phyloP scores from a whole-genome alignment of 306 rosid species.

The Hippophae gyantsensis region DNA sequence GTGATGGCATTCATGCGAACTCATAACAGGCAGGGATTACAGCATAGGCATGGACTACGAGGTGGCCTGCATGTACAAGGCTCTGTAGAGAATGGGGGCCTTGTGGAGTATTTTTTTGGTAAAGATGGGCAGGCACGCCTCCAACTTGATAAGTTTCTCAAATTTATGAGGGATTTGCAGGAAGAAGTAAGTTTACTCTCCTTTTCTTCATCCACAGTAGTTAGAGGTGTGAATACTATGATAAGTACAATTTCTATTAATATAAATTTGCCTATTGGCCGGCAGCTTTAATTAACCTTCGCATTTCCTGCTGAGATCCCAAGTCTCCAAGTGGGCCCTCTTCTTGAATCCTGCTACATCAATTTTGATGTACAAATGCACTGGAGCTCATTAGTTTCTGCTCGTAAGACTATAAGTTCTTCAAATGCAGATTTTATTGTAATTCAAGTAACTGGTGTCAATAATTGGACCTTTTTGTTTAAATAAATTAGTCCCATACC shows the following conservation, averaged over 20 bases:
- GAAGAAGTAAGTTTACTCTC: constrained; percentile 44
- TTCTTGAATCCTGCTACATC: no score
- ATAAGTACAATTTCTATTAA: not conserved
- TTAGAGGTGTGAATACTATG: not conserved
- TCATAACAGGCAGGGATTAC: constrained; percentile 64
- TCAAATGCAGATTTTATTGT: no score
- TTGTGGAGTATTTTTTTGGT: constrained; percentile 76
- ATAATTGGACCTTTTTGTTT: no score
- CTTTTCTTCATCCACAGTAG: not conserved
- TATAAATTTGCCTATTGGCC: not conserved
- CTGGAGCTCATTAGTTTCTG: no score
- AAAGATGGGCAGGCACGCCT: constrained; percentile 56
- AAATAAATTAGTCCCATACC: no score
- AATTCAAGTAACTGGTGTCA: no score
- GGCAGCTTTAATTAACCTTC: no score
- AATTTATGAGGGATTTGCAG: constrained; percentile 53
- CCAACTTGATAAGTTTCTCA: constrained; percentile 52
- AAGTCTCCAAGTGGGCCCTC: no score
- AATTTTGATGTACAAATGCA: no score
- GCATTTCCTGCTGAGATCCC: no score
- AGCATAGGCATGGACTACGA: constrained; percentile 59
- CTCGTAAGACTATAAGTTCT: no score
- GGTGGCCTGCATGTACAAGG: constrained; percentile 44
- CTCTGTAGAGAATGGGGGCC: constrained; percentile 80
- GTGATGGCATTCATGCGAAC: constrained; percentile 91